Conservation (phyloP, 192 early-diverging fungal species). For the Podila epicladia region DNA sequence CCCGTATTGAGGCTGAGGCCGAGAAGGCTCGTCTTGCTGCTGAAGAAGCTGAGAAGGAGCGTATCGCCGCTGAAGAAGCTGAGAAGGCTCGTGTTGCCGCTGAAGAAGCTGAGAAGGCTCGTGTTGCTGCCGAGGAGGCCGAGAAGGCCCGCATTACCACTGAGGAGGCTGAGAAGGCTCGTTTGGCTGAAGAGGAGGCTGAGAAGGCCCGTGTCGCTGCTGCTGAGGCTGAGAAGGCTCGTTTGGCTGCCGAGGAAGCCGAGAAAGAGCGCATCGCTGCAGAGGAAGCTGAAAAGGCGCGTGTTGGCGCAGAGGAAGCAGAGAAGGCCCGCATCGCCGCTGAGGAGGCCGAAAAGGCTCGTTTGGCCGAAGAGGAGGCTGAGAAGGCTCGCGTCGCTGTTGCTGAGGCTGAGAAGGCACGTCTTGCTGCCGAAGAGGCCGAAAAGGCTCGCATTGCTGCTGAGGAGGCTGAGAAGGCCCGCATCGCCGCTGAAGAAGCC, state of each 20-base stretch:
- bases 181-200: slow-evolving; percentile 2
- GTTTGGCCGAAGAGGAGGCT: slow-evolving; percentile 15
- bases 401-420: not conserved
- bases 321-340: not conserved
- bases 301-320: not conserved
- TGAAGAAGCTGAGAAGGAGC: slow-evolving; percentile 2
- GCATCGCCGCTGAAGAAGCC: slow-evolving; percentile 13
- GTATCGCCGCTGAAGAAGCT: slow-evolving; percentile 6
- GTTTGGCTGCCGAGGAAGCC: not conserved
- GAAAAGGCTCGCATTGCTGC: slow-evolving; percentile 1
- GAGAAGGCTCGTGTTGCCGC: slow-evolving; percentile 8
- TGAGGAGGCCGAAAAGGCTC: not conserved
- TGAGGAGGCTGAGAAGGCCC: slow-evolving; percentile 3
- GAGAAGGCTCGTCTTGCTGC: slow-evolving; percentile 5
- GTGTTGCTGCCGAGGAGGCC: not conserved
- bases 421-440: slow-evolving; percentile 1
- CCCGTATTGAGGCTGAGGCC: not conserved
- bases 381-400: slow-evolving; percentile 12
- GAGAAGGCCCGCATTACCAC: not conserved
- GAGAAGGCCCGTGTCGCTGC: slow-evolving; percentile 5
- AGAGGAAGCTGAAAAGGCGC: slow-evolving; percentile 4
- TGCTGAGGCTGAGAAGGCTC: too few relatives aligned
- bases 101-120: slow-evolving; percentile 5
- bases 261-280: too few relatives aligned
- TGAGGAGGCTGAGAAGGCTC: slow-evolving; percentile 6